These are phyloP conservation scores for Coemansia sp. DNA, from an alignment of 192 early-diverging fungal species.

Conservation along the genomic window DNA sequence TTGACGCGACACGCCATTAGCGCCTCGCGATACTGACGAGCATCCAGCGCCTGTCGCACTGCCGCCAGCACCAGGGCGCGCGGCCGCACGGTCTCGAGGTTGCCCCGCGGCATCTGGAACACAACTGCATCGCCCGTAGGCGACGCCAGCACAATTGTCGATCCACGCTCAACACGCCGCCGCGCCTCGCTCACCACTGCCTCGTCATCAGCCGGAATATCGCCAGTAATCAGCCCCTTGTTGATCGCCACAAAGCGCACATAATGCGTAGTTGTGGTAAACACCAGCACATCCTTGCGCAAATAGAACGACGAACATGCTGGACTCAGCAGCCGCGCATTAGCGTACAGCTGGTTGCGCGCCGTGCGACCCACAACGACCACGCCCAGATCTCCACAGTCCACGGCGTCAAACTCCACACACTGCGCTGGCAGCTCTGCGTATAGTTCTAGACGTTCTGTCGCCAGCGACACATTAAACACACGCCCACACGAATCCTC, in stretches of 20 bases:
- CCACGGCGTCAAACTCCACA: slow-evolving; percentile 36
- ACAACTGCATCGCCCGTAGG: slow-evolving; percentile 63
- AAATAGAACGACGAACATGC: slow-evolving; percentile 87
- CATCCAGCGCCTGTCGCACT: slow-evolving; percentile 63
- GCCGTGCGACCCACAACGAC: slow-evolving; percentile 71
- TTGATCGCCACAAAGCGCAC: slow-evolving; percentile 70
- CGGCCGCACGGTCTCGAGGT: slow-evolving; percentile 90
- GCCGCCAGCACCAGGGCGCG: slow-evolving; percentile 82
- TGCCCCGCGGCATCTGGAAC: slow-evolving; percentile 92
- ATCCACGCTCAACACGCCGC: slow-evolving; percentile 88
- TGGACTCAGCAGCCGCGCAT: slow-evolving; percentile 64
- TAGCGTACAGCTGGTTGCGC: slow-evolving; percentile 83
- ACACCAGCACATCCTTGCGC: slow-evolving; percentile 78
- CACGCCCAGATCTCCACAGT: neutral
- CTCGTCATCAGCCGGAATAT: slow-evolving; percentile 18
- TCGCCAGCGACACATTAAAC: slow-evolving; percentile 18
- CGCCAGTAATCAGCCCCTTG: slow-evolving; percentile 13
- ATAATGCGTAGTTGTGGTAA: slow-evolving; percentile 80
- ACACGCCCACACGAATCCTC: slow-evolving; percentile 49
- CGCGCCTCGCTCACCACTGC: slow-evolving; percentile 17
- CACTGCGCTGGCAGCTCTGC: slow-evolving; percentile 17
- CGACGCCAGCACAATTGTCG: slow-evolving; percentile 78
- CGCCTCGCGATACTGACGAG: slow-evolving; percentile 72
- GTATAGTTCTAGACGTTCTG: slow-evolving; percentile 2
- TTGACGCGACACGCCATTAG: slow-evolving; percentile 83